Percentiles rank a stretch among this genome's conserved stretches.
Conservation (phyloP, 345 rosid genomes). For the Moricandia moricandioides region DNA sequence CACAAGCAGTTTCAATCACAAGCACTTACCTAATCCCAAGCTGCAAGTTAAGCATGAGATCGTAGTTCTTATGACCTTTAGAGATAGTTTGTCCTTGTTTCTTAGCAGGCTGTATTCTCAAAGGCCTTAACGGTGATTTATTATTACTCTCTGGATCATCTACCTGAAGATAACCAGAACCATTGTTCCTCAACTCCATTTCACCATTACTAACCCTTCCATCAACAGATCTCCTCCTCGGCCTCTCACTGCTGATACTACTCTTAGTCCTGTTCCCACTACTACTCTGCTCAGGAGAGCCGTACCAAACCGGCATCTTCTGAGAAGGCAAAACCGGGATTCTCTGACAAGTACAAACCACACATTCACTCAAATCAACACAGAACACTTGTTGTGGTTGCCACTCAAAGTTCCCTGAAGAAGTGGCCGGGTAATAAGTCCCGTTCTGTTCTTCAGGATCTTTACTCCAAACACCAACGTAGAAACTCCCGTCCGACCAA, state of each 20-base stretch:
- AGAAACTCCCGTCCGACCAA: constrained; percentile 74
- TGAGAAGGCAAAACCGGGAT: constrained; percentile 72
- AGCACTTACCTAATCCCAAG: constrained; percentile 78
- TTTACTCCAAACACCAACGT: constrained; percentile 89
- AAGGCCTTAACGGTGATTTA: constrained; percentile 25
- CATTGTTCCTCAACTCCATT: constrained; percentile 47
- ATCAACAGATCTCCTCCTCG: constrained; percentile 64
- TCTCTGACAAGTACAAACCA: constrained; percentile 59
- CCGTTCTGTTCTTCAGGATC: constrained; percentile 77
- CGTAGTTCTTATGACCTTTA: constrained; percentile 93
- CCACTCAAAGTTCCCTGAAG: constrained; percentile 67
- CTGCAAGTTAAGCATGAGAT: constrained; percentile 97
- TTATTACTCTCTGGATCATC: constrained; percentile 43
- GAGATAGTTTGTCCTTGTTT: constrained; percentile 82
- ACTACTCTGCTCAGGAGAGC: constrained; percentile 38
- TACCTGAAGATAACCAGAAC: constrained; percentile 39
- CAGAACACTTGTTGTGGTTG: constrained; percentile 67
- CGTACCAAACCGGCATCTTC: constrained; percentile 68
- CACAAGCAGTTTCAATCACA: background rate
- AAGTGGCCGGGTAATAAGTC: constrained; percentile 69
- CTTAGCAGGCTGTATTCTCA: constrained; percentile 58
- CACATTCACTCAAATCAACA: constrained; percentile 60
- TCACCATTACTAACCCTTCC: constrained; percentile 59
- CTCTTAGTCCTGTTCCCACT: constrained; percentile 34
- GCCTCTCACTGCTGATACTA: constrained; percentile 33